Percentiles rank a stretch among this genome's conserved stretches.
phyloP scores from a whole-genome alignment of 306 rosid genomes.

The Astragalus glycyphyllos region DNA sequence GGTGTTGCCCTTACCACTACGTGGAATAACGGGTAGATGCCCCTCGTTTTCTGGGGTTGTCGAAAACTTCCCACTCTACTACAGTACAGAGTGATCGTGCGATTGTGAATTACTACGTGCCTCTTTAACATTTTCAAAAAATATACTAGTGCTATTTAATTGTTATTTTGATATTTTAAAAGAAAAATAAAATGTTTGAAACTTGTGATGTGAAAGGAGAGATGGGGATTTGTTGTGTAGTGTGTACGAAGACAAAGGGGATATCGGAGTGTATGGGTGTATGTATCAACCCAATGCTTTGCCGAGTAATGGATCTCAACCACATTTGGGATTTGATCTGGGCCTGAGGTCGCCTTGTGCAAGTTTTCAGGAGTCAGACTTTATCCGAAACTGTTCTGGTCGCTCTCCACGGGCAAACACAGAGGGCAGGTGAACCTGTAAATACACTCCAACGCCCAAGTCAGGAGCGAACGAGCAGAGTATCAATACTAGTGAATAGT shows the following conservation, averaged over 20 bases:
- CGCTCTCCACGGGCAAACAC: too few relatives aligned
- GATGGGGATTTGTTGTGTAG: slow-evolving; percentile 11
- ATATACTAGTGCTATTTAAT: neutral
- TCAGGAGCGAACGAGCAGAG: too few relatives aligned
- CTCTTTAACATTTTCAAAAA: neutral
- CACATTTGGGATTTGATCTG: too few relatives aligned
- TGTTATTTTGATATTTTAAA: slow-evolving; percentile 25
- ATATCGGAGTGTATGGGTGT: neutral
- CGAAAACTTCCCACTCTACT: slow-evolving; percentile 37
- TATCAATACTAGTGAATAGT: too few relatives aligned
- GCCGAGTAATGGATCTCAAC: too few relatives aligned
- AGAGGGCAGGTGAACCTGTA: too few relatives aligned
- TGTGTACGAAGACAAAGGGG: slow-evolving; percentile 25
- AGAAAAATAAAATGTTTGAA: slow-evolving; percentile 11
- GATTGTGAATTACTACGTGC: slow-evolving; percentile 37
- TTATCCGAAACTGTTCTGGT: too few relatives aligned
- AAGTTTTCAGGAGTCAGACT: too few relatives aligned
- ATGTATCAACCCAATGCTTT: neutral
- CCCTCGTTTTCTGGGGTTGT: slow-evolving; percentile 42
- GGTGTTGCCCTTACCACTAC: neutral
- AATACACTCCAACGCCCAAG: too few relatives aligned
- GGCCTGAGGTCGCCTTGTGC: too few relatives aligned
- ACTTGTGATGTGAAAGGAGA: neutral
- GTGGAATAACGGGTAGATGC: slow-evolving; percentile 52
- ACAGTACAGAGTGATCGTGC: slow-evolving; percentile 39